Evolutionary conservation across 2,329 filamentous ascomycete genomes (phyloP).

Genomic region (Chaetomium globosum): DNA sequence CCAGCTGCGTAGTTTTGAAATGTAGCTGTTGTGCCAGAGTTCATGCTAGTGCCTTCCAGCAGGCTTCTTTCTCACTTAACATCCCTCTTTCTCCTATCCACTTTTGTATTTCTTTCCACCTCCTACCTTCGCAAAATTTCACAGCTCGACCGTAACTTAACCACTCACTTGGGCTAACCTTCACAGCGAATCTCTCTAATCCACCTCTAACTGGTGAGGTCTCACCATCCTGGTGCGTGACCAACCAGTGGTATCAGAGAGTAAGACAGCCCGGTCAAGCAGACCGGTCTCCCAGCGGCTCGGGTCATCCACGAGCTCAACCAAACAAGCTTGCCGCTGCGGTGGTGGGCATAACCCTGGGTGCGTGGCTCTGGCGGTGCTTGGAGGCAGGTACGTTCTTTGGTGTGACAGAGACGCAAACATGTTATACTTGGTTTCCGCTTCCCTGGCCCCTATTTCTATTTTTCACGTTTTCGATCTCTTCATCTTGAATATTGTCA

Average conservation of each 20-base stretch:
- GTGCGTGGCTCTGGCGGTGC: background rate
- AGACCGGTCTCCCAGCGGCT: background rate
- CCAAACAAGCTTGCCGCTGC: conserved; percentile 6
- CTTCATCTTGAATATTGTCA: background rate
- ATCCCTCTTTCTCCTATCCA: background rate
- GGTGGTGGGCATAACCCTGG: background rate
- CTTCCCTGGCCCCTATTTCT: background rate
- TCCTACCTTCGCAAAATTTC: background rate
- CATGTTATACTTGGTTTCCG: background rate
- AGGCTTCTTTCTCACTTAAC: background rate
- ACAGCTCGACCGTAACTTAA: background rate
- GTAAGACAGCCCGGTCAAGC: conserved; percentile 19
- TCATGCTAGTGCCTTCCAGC: background rate
- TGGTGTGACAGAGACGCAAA: conserved; percentile 22
- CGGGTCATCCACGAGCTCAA: background rate
- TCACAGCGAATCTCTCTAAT: background rate
- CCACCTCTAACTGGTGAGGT: conserved; percentile 11
- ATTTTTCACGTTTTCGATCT: background rate
- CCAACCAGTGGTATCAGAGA: conserved; percentile 14
- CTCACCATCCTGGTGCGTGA: conserved; percentile 15
- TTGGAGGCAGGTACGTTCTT: conserved; percentile 20
- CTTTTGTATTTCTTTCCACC: background rate
- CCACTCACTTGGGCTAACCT: background rate
- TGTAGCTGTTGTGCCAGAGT: background rate
- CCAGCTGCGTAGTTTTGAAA: background rate